phyloP scores from a whole-genome alignment of 1,284 basidiomycete genomes.

The Coniophora puteana region DNA sequence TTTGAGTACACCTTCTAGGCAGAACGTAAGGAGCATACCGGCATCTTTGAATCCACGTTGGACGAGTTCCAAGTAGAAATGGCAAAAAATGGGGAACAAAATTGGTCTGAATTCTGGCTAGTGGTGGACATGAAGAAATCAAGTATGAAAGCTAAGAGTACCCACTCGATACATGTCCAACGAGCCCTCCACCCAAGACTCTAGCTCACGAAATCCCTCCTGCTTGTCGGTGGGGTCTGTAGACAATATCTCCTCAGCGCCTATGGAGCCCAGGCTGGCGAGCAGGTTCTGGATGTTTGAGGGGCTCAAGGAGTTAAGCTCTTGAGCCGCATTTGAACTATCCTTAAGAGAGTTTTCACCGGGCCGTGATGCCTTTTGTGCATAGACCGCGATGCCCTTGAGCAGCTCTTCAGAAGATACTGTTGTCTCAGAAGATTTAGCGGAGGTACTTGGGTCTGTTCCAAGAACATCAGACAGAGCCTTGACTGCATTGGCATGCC shows the following conservation, averaged over 20 bases:
- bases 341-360: constrained; percentile 69
- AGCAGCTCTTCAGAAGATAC: constrained; percentile 63
- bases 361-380: constrained; percentile 58
- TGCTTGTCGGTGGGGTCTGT: constrained; percentile 89
- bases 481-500: constrained; percentile 76
- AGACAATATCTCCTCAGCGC: constrained; percentile 79
- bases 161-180: constrained; percentile 81
- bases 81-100: constrained; percentile 93
- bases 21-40: constrained; percentile 45
- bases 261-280: constrained; percentile 69
- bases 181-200: constrained; percentile 92
- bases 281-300: constrained; percentile 71
- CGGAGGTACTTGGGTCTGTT: constrained; percentile 54
- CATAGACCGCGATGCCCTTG: constrained; percentile 60
- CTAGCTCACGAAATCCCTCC: constrained; percentile 82
- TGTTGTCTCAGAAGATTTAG: constrained; percentile 46
- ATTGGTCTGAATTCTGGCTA: constrained; percentile 93
- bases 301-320: constrained; percentile 60
- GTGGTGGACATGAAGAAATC: constrained; percentile 8
- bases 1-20: constrained; percentile 2
- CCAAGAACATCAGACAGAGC: constrained; percentile 66
- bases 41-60: constrained; percentile 88
- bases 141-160: constrained; percentile 17
- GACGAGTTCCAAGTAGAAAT: constrained; percentile 95
- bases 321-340: constrained; percentile 58